These are phyloP conservation scores for Colletotrichum sp. DNA, from an alignment of 2,329 filamentous ascomycete genomes.

Conservation along the genomic window DNA sequence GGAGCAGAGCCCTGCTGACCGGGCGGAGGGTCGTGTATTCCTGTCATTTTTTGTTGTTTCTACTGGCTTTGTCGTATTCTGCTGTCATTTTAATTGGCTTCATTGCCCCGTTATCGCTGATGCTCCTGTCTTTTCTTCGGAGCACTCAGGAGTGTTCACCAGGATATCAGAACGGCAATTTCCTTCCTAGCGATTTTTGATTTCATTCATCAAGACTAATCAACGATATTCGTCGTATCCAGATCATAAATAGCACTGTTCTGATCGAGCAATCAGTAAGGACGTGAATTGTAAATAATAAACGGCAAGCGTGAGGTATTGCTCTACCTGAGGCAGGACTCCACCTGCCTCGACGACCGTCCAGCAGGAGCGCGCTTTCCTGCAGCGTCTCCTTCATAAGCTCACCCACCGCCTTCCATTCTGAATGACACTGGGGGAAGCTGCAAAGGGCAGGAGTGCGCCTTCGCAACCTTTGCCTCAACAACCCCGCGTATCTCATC, in stretches of 20 bases:
- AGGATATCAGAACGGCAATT: no score
- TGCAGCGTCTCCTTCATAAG: neutral
- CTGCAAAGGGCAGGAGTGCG: neutral
- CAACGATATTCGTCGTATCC: no score
- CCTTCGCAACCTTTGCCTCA: neutral
- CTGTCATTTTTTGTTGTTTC: neutral
- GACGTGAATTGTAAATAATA: neutral
- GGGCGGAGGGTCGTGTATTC: neutral
- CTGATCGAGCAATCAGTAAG: neutral
- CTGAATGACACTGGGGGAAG: neutral
- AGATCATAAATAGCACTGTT: no score
- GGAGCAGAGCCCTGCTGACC: neutral
- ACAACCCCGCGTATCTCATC: neutral
- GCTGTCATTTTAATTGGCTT: neutral
- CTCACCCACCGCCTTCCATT: neutral
- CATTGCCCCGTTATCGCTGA: neutral
- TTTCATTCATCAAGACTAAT: no score
- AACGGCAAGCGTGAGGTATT: neutral
- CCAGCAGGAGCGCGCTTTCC: neutral
- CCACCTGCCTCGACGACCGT: neutral
- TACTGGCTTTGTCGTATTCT: neutral
- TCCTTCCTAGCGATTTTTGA: no score
- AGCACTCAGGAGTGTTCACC: neutral
- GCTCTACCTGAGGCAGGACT: neutral
- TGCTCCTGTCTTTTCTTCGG: neutral